Conservation (phyloP, 306 rosid species). For the Albizia julibrissin region DNA sequence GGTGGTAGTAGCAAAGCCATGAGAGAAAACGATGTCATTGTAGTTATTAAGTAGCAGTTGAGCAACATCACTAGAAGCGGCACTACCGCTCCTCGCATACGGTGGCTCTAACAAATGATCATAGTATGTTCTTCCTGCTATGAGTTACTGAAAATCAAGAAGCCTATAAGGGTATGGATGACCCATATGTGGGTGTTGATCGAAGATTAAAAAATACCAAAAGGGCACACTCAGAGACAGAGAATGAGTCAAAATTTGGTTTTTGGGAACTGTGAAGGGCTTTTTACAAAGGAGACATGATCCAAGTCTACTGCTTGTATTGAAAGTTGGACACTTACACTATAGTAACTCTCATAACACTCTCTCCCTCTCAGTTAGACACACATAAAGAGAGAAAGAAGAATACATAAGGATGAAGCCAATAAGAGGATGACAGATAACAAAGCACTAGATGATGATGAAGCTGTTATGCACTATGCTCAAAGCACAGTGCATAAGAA, state of each 20-base stretch:
- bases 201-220: neutral
- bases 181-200: conserved; percentile 5
- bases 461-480: no score
- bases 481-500: no score
- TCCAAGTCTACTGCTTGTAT: conserved; percentile 89
- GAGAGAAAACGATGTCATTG: no score
- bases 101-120: conserved; percentile 24
- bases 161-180: conserved; percentile 51
- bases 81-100: neutral
- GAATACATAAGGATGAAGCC: no score
- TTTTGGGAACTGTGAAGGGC: neutral
- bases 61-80: neutral
- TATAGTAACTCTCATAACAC: no score
- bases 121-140: conserved; percentile 38
- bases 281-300: conserved; percentile 63
- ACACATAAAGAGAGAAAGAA: no score
- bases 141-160: conserved; percentile 63
- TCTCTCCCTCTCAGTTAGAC: no score
- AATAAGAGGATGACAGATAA: no score
- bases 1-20: no score
- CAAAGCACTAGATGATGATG: no score
- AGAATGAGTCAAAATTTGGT: neutral
- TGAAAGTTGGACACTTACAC: conserved; percentile 32
- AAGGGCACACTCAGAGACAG: neutral
- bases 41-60: no score